Base-by-base conservation (phyloP, 1,139 yeast genomes). In the Blastobotrys malaysiensis region DNA sequence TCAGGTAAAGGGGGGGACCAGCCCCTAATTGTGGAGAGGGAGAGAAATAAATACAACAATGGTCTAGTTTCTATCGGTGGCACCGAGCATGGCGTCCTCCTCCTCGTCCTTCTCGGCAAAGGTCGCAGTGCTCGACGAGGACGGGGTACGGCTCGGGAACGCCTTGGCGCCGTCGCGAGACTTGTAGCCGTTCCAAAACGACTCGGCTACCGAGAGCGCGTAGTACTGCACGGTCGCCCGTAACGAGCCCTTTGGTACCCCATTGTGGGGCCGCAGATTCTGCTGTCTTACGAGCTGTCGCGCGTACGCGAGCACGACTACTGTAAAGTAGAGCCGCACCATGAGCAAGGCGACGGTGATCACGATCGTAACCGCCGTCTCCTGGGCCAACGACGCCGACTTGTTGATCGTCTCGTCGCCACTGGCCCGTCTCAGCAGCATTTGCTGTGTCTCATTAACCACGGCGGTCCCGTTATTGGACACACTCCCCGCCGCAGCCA, bases 381-480 rank as follows among this genome's bases (percentile, higher is more conserved):
- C 97, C 64, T 88, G 81, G 1, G 79, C 75, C 46, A 83, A 79
- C 0, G 89, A 76, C 1, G 93, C 91, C 47, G 89, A 81, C 64
- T 84, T 86, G 56, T 62, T 69, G 26, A 61, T 49, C n/a, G 47
- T 43, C 9, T 47, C 59, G 2, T 54, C 57, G 5, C 52, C 55
- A n/a, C 36, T 45, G 54, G 16, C 58, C 49, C 19, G 49, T 21
- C 1, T 52, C 51, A 18, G n/a, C n/a, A n/a, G 52, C 52, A 27
- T 43, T 9, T 19, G 18, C 22, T 22, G 46, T 22, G 54, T 53
- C 24, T 48, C 57, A 14, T 55, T 52, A 20, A 46, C 51, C 31
- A 36, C 45, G 18, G 52, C 49, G 27, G 50, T 51, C 54, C 53
- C 47, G 56, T 49, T 19, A 54, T 46, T 18, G 50, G 43, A 16